phyloP scores from a whole-genome alignment of 2,329 filamentous ascomycete species.

The Fusarium sp. region DNA sequence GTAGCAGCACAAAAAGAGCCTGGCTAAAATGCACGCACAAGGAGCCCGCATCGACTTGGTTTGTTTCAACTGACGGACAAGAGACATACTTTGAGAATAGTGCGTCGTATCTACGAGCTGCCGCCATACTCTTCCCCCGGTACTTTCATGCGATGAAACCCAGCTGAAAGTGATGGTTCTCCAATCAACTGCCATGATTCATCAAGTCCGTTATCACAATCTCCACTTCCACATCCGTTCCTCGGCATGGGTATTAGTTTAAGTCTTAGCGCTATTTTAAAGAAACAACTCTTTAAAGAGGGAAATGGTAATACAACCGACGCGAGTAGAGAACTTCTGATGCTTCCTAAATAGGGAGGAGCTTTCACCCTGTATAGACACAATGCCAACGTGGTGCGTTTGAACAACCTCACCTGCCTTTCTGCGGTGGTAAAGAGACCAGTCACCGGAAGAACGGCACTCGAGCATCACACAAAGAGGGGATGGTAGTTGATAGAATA shows the following conservation, averaged over 20 bases:
- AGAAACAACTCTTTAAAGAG: slow-evolving; percentile 24
- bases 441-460: not conserved
- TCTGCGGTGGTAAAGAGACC: not conserved
- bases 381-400: not conserved
- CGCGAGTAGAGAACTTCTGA: slow-evolving; percentile 4
- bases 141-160: not conserved
- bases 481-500: not conserved
- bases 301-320: slow-evolving; percentile 17
- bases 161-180: not conserved
- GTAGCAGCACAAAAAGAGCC: not conserved
- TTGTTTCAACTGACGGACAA: not conserved
- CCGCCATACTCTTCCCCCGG: not conserved
- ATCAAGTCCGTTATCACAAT: not conserved
- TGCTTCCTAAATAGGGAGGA: slow-evolving; percentile 17
- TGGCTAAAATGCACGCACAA: not conserved
- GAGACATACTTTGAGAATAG: not conserved
- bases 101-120: not conserved
- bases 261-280: slow-evolving; percentile 14
- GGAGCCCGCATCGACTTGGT: not conserved
- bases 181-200: not conserved
- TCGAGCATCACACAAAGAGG: not conserved
- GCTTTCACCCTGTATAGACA: not conserved
- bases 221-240: not conserved
- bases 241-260: not conserved
- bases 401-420: not conserved